phyloP scores from a whole-genome alignment of 495 filamentous ascomycete genomes.

The Aspergillus kassunensis region DNA sequence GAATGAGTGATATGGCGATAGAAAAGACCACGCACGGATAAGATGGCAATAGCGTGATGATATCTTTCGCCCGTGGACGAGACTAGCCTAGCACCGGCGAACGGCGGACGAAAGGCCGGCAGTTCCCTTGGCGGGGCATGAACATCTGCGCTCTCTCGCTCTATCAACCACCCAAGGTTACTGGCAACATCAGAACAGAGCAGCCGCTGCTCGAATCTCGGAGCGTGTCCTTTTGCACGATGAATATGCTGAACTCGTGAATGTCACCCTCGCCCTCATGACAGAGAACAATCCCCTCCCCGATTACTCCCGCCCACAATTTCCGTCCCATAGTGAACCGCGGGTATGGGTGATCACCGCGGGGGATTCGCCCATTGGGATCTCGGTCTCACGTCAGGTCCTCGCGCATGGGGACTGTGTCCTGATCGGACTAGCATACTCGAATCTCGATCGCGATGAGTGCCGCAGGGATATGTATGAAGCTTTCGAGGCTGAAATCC shows the following conservation, averaged over 20 bases:
- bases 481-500: conserved; percentile 62
- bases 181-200: too few species aligned
- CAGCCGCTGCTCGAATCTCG: neutral
- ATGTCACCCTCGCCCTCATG: conserved; percentile 31
- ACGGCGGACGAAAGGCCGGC: conserved; percentile 15
- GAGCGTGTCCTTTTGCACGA: conserved; percentile 20
- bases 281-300: conserved; percentile 33
- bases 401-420: conserved; percentile 85
- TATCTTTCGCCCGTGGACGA: neutral
- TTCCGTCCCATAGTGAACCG: conserved; percentile 55
- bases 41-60: conserved; percentile 8
- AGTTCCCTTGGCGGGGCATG: conserved; percentile 15
- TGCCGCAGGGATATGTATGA: conserved; percentile 49
- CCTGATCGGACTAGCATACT: conserved; percentile 67
- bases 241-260: conserved; percentile 27
- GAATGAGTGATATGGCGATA: conserved; percentile 13
- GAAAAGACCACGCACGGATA: conserved; percentile 24
- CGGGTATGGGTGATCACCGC: conserved; percentile 88
- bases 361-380: conserved; percentile 73
- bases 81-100: conserved; percentile 8
- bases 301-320: conserved; percentile 45
- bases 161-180: too few species aligned
- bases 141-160: too few species aligned
- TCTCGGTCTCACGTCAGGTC: conserved; percentile 65
- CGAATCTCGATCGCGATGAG: conserved; percentile 39